Conservation (phyloP, 257 asterid genomes). For the Salvia rosmarinus region DNA sequence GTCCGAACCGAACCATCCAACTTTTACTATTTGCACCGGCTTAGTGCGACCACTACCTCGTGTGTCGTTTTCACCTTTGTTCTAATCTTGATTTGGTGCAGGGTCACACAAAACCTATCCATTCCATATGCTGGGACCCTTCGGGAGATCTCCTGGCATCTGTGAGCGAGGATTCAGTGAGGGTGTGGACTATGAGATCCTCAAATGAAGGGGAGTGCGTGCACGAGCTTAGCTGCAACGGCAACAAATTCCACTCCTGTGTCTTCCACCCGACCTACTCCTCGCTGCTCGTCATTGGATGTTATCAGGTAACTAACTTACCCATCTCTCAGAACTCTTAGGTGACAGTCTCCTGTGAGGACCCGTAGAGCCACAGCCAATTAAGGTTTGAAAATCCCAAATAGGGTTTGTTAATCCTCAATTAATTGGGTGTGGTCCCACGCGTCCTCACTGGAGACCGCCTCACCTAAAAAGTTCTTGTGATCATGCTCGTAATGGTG, state of each 20-base stretch:
- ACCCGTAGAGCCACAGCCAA: too few species aligned
- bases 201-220: constrained; percentile 84
- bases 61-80: not conserved
- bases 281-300: constrained; percentile 84
- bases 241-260: constrained; percentile 85
- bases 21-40: too few species aligned
- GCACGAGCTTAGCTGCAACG: constrained; percentile 84
- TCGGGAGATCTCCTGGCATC: constrained; percentile 90
- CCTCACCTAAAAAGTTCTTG: not conserved
- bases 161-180: constrained; percentile 85
- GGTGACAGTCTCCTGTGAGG: too few species aligned
- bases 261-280: constrained; percentile 90
- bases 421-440: too few species aligned
- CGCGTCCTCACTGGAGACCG: too few species aligned
- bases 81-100: constrained; percentile 24
- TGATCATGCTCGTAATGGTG: not conserved
- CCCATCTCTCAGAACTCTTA: not conserved
- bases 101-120: constrained; percentile 82
- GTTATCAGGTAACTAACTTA: constrained; percentile 83
- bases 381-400: too few species aligned
- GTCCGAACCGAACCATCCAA: too few species aligned
- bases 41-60: too few species aligned
- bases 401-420: too few species aligned
- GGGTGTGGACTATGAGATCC: constrained; percentile 83
- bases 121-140: constrained; percentile 87